Evolutionary conservation across 2,329 filamentous ascomycete species (phyloP).

Genomic region (Aspergillus sp.): DNA sequence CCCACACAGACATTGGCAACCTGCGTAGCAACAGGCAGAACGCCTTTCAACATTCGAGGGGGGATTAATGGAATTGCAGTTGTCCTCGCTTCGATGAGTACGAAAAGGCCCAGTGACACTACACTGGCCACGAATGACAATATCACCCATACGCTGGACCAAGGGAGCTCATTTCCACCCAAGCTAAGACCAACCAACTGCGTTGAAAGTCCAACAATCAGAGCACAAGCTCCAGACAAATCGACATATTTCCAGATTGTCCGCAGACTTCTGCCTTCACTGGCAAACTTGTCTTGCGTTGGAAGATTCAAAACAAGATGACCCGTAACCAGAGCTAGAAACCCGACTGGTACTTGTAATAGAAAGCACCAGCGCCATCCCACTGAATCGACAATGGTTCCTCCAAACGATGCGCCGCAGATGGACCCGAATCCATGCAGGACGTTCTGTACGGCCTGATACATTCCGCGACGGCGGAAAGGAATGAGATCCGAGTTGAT

Average conservation of each 20-base stretch:
- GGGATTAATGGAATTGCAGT: constrained; percentile 49
- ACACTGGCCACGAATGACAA: constrained; percentile 41
- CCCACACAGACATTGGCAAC: constrained; percentile 63
- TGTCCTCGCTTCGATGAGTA: constrained; percentile 45
- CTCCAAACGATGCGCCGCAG: constrained; percentile 52
- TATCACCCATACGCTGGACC: constrained; percentile 46
- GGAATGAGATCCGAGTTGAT: constrained; percentile 73
- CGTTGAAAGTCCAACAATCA: constrained; percentile 60
- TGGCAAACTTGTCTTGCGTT: constrained; percentile 27
- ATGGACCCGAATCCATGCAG: constrained; percentile 65
- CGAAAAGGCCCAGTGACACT: constrained; percentile 39
- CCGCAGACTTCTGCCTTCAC: constrained; percentile 29
- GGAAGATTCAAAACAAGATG: constrained; percentile 54
- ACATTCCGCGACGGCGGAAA: constrained; percentile 70
- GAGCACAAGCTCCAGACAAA: constrained; percentile 57
- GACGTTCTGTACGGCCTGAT: constrained; percentile 66
- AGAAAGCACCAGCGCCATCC: constrained; percentile 58
- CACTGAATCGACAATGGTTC: constrained; percentile 46
- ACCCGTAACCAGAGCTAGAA: constrained; percentile 57
- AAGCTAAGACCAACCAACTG: constrained; percentile 52
- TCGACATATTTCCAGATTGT: constrained; percentile 60
- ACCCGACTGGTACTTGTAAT: constrained; percentile 62
- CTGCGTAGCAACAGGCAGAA: constrained; percentile 57
- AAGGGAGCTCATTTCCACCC: constrained; percentile 50
- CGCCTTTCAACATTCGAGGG: constrained; percentile 55